Evolutionary conservation across 2,329 filamentous ascomycete species (phyloP), one percentile per base, ranked within the genome.

Genomic region (Pestalotiopsis sp.): DNA sequence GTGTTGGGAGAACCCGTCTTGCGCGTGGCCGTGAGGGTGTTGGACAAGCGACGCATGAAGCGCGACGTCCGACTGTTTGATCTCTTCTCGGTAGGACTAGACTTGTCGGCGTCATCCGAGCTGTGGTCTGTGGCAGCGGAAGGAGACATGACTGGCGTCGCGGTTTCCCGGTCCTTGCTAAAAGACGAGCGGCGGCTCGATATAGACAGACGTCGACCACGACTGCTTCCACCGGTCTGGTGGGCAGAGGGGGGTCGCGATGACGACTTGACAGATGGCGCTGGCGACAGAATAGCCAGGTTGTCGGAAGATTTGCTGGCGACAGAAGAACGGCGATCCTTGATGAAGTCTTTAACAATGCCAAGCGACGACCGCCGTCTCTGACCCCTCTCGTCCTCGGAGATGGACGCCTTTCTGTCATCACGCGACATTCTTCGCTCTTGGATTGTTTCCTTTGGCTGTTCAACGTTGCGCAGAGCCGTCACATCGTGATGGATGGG

Each of bases 151-250:
- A 75, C 68, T 31, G 71, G 74, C 62, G 71, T 71, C 17, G 72
- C 70, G 59, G 70, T 71, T 27, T 81, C 77, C 12, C 78, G 73
- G 65, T 86, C 86, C 14, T 81, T 82, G 71, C 81, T 85, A 27
- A 85, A 77, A 1, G 86, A 87, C 4, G 88, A 89, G 71, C 78
- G 84, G 63, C 81, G 85, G 77, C 83, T 93, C 80, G 83, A 92
- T 81, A 86, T 93, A 81, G 85, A 96, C 82, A 83, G 85, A 78
- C 83, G 93, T 74, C 78, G 88, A 75, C 78, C 86, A 84, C 82
- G 86, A 76, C 79, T 88, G 81, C 69, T 87, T 77, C 72, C 69
- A 69, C 78, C 69, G 70, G 78, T 79, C 74, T 84, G 81, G 74
- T 85, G 83, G 60, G 79, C 76, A 67, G 84, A 86, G 74, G 83